Evolutionary conservation across 1,284 basidiomycete genomes (phyloP), one percentile per base, ranked within the genome.

Genomic region (Prillingera fragicola): DNA sequence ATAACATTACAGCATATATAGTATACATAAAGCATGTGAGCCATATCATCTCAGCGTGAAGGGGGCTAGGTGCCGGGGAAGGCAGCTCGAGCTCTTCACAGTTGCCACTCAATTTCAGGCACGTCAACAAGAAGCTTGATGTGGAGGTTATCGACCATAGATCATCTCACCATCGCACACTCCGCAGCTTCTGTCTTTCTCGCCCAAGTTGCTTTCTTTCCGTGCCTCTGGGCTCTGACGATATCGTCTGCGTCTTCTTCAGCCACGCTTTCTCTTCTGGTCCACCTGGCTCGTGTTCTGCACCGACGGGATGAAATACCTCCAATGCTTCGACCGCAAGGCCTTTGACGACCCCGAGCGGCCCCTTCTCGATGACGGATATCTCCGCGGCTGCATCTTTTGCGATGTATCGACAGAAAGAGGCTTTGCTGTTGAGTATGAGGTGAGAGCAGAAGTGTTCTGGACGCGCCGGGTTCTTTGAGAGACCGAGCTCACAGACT

Each of bases 401-500:
- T 85, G 83, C 59, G 56, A 75, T 52, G 77, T 78, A 12, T 73
- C 75, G 4, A 45, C 51, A 19, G 73, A 77, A 39, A 78, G 74
- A 10, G 81, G 80, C 2, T 86, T 85, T 60, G 67, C 76, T 31
- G 66, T 85, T 18, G 64, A 81, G 0, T 78, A 77, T 54, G 78
- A 84, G 77, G 82, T 79, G 40, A 44, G 68, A 46, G 14, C 18
- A 33, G 18, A 27, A 26, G 28, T 25, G 18, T 19, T 26, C 17
- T 27, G n/a, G 31, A 8, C 3, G 13, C 18, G 31, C 14, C n/a
- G 13, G 9, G 15, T 32, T n/a, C n/a, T 13, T 3, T 32, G 31
- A n/a, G 7, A 15, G 4, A 13, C n/a, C 12, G 15, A 9, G 27
- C n/a, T n/a, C n/a, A n/a, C n/a, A n/a, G n/a, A 15, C 10, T 17